Percentiles rank a stretch among this genome's conserved stretches.
These are phyloP conservation scores for Fraxinus quadrangulata DNA, from an alignment of 257 asterid genomes.

Conservation along the genomic window DNA sequence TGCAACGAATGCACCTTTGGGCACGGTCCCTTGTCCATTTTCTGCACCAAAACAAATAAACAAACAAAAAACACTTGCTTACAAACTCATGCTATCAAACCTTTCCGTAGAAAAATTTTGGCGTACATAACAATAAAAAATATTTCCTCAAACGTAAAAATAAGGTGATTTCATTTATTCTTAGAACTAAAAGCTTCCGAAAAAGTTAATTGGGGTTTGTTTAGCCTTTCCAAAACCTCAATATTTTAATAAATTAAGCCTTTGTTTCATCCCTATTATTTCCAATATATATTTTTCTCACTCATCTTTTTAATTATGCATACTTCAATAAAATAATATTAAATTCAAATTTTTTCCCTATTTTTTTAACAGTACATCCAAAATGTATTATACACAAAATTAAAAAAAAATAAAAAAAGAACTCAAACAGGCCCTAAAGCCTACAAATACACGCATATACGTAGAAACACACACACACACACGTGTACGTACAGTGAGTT, in stretches of 20 bases:
- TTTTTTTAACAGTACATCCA: too few species aligned
- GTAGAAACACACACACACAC: neutral
- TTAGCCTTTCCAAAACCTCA: neutral
- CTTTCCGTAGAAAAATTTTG: neutral
- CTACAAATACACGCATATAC: neutral
- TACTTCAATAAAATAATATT: too few species aligned
- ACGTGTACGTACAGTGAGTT: conserved; percentile 63
- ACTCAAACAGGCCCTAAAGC: neutral
- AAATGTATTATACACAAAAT: too few species aligned
- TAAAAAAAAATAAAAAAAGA: too few species aligned
- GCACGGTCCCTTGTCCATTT: conserved; percentile 96
- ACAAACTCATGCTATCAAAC: conserved; percentile 2
- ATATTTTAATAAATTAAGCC: neutral
- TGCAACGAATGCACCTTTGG: conserved; percentile 91
- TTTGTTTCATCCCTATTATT: too few species aligned
- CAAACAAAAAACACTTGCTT: neutral
- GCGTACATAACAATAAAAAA: neutral
- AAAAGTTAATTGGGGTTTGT: neutral
- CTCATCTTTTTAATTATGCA: too few species aligned
- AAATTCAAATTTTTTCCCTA: too few species aligned
- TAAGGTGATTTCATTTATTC: neutral
- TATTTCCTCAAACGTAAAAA: neutral
- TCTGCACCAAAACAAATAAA: conserved; percentile 45
- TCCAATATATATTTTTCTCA: too few species aligned
- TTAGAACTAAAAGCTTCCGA: neutral